Evolutionary conservation across 352 stramenopile genomes (phyloP).

Genomic region (Phytopythium ostracodes): DNA sequence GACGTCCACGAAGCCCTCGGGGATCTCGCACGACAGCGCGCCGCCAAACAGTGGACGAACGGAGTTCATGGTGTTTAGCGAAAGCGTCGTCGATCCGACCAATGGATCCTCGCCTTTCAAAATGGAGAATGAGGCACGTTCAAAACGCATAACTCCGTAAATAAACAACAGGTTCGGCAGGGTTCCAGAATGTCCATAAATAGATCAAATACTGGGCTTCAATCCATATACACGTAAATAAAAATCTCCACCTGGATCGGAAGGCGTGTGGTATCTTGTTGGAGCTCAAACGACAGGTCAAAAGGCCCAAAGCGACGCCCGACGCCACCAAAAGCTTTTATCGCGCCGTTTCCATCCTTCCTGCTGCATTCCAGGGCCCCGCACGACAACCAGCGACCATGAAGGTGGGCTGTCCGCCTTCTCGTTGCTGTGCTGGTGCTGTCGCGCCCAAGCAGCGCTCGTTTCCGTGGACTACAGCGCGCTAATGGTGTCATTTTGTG

Average conservation of each 20-base stretch:
- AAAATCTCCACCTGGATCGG: neutral
- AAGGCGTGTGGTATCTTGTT: slow-evolving; percentile 11
- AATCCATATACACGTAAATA: neutral
- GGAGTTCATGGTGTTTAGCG: neutral
- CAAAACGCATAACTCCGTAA: no score
- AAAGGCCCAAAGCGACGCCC: slow-evolving; percentile 4
- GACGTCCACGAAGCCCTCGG: slow-evolving; percentile 70
- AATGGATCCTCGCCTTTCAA: neutral
- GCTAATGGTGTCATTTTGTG: no score
- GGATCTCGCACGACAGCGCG: slow-evolving; percentile 68
- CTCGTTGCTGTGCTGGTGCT: neutral
- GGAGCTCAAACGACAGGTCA: neutral
- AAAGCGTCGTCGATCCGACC: no score
- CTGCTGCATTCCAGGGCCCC: neutral
- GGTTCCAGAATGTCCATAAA: neutral
- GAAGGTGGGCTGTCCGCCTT: slow-evolving; percentile 20
- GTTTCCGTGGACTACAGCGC: neutral
- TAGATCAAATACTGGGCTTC: neutral
- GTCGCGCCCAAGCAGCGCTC: neutral
- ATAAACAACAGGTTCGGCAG: no score
- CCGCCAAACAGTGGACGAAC: slow-evolving; percentile 53
- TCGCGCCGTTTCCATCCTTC: neutral
- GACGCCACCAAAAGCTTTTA: neutral
- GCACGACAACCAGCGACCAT: slow-evolving; percentile 10
- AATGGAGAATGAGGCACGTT: neutral